Base-by-base conservation (phyloP, 2,329 filamentous ascomycete genomes). In the Neofusicoccum ribis region DNA sequence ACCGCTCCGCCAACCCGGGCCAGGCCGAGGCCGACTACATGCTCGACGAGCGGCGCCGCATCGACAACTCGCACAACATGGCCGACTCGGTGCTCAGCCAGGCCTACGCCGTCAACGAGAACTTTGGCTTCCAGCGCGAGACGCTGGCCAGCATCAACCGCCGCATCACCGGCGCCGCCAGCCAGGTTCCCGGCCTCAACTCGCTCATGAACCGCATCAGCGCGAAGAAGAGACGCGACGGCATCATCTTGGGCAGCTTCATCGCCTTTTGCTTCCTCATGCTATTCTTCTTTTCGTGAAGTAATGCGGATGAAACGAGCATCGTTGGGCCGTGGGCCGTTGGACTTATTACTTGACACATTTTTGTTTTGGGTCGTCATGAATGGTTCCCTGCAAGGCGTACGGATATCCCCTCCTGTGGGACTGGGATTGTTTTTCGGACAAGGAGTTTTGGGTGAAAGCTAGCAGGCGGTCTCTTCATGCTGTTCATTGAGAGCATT, bases 31-130 rank as follows among this genome's bases (percentile, higher is more conserved):
- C 92, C 52, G 94, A 99, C 67, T 99, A 98, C 82, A 97, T 99
- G 93, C 85, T 99, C 34, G 90, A 91, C 72, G 95, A 99, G 84
- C 86, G 95, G 60, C 82, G 84, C 68, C 87, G 91, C 69, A 88
- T 99, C 74, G 95, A 99, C 75, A 90, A 92, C 76, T 96, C 91
- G 73, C 91, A 98, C 79, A 90, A 88, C 70, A 89, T 96, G 83
- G 90, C 92, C 54, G 95, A 99, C 77, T 91, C 87, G 68, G 93
- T 99, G 39, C 84, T 99, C 66, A 93, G 90, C 75, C 95, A 98
- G 82, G 95, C 95, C 7, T 99, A 99, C 80, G 93, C 94, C 11
- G 92, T 98, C 62, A 96, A 97, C 76, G 93, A 98, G 80, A 93
- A 85, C 77, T 98, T 99, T 76, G 84, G 86, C 14, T 73, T 93